Base-by-base conservation (phyloP, 1,139 yeast genomes). In the Taphrina communis region DNA sequence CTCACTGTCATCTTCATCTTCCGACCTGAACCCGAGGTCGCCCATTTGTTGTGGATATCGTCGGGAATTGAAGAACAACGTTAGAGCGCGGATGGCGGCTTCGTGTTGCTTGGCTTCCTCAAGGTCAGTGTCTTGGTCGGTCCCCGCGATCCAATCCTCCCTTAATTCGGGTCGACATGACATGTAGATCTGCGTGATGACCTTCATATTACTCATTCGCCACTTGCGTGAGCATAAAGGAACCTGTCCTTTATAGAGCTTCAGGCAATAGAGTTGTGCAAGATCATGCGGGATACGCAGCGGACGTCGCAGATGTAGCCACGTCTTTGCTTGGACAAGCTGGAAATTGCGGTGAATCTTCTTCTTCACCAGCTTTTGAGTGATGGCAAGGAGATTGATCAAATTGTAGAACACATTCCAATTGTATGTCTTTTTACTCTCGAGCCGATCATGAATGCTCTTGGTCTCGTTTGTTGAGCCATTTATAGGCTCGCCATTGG, bases 211-310 rank as follows among this genome's bases (percentile, higher is more conserved):
- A 72, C 87, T 85, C 14, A 92, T 85, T 74, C 92, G 88, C 99
- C 99, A 94, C 77, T 93, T 92, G 71, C 96, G 86, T 21, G 97
- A 97, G 74, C 90, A 93, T 77, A 88, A 91, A 0, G 98, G 97
- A 0, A 93, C 87, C 65, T 92, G 83, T 72, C 90, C 88, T 76
- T 90, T 92, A 71, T 93, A 81, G 0, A 88, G 83, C 74, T 87
- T 88, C 73, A 93, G 80, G 2, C 90, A 86, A 1, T 96, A 92
- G 57, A 80, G 81, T 78, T 89, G 87, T 39, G 92, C 78, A n/a
- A 83, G 82, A 17, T 80, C 77, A 74, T 89, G 91, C 73, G 87
- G 86, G 57, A 89, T 76, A 5, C 76, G 71, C 55, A 81, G 74
- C 8, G 80, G 75, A 69, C 77, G 77, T 62, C 79, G 77, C 66